phyloP scores from a whole-genome alignment of 2,329 filamentous ascomycete species.

The Xenosphaeropsis pyriputrescens region DNA sequence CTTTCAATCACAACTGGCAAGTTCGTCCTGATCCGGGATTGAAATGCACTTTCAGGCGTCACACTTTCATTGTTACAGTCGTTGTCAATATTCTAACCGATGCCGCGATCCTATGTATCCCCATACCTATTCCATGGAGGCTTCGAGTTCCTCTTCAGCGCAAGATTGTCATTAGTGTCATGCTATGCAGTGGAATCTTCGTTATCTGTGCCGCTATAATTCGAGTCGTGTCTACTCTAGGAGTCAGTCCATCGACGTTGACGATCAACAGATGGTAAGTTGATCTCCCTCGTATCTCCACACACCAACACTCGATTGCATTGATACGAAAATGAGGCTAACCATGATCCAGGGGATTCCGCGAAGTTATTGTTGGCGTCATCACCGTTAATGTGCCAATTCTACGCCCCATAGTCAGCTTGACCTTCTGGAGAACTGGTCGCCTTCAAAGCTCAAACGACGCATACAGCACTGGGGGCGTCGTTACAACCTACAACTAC shows the following conservation, averaged over 20 bases:
- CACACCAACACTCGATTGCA: no score
- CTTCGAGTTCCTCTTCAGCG: slow-evolving; percentile 16
- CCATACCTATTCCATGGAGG: slow-evolving; percentile 19
- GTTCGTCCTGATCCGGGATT: no score
- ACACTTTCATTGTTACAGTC: no score
- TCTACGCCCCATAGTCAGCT: slow-evolving; percentile 15
- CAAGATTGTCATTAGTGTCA: slow-evolving; percentile 18
- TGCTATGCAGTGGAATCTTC: slow-evolving; percentile 20
- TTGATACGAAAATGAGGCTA: no score
- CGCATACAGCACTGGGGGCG: no score
- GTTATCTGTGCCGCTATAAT: slow-evolving; percentile 21
- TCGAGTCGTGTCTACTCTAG: slow-evolving; percentile 17
- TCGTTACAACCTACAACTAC: no score
- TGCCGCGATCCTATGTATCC: slow-evolving; percentile 17
- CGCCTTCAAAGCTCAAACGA: not conserved
- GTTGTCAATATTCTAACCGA: slow-evolving; percentile 18
- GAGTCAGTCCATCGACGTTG: slow-evolving; percentile 13
- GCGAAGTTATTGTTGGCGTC: slow-evolving; percentile 21
- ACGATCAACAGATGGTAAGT: slow-evolving; percentile 20
- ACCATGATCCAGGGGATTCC: slow-evolving; percentile 10
- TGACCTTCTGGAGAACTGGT: slow-evolving; percentile 13
- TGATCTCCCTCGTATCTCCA: no score
- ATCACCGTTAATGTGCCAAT: slow-evolving; percentile 21
- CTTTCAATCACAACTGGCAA: no score
- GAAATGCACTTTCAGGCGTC: no score